phyloP scores from a whole-genome alignment of 1,284 basidiomycete genomes.

The Prillingera fragicola region DNA sequence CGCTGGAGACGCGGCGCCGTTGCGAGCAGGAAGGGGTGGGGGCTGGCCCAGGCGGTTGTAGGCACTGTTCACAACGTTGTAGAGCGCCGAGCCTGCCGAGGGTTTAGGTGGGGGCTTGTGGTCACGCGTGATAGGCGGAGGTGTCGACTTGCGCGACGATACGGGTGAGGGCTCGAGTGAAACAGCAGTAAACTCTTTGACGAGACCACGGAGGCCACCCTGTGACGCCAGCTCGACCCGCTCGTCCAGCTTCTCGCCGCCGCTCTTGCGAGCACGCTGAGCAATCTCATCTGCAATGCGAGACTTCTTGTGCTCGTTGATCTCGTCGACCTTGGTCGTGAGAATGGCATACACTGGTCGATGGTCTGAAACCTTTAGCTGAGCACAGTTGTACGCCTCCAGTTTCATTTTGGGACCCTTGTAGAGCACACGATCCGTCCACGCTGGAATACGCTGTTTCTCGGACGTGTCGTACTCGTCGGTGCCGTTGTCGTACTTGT shows the following conservation, averaged over 20 bases:
- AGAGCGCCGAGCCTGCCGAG: not conserved
- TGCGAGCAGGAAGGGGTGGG: conserved; percentile 16
- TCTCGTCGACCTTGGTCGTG: conserved; percentile 65
- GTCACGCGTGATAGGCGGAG: conserved; percentile 12
- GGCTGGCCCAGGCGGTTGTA: conserved; percentile 10
- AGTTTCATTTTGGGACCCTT: conserved; percentile 54
- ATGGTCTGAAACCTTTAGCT: conserved; percentile 86
- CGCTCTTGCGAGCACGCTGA: conserved; percentile 5
- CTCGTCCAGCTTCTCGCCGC: conserved; percentile 9
- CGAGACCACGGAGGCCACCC: conserved; percentile 21
- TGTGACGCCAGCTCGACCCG: conserved; percentile 11
- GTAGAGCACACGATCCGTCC: conserved; percentile 95
- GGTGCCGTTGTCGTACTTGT: conserved; percentile 54
- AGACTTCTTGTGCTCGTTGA: conserved; percentile 70
- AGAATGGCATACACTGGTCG: conserved; percentile 88
- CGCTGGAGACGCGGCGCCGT: conserved; percentile 5
- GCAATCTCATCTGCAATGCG: conserved; percentile 6
- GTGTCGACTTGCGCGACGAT: not conserved
- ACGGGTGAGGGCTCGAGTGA: conserved; percentile 5
- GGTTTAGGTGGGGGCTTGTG: conserved; percentile 1
- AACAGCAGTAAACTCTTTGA: conserved; percentile 19
- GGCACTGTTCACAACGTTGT: conserved; percentile 7
- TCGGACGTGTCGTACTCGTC: conserved; percentile 92
- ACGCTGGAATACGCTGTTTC: conserved; percentile 92
- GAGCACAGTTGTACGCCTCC: conserved; percentile 57